Evolutionary conservation across 257 asterid species (phyloP), one percentile per base, ranked within the genome.

Genomic region (Perilla frutescens): DNA sequence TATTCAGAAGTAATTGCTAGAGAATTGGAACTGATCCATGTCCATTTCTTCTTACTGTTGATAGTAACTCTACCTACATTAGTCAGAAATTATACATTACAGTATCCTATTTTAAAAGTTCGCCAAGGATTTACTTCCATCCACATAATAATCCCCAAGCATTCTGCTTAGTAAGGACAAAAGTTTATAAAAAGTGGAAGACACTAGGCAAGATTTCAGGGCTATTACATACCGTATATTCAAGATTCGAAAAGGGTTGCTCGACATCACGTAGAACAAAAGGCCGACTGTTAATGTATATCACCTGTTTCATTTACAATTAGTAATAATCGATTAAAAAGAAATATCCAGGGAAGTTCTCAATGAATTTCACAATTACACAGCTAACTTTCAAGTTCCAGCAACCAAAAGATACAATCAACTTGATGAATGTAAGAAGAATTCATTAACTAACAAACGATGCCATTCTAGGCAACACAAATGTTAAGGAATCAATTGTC

Each of bases 231-330:
- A 93, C 98, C 96, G 98, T 93, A 84, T 93, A 91, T 74, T 93
- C 98, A 54, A 93, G 96, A 88, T 93, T 93, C 9, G 98, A 91
- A 76, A 93, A 93, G 29, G 98, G 98, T 79, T 90, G 92, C 82
- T 89, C 98, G 69, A 93, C 96, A 72, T 93, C 98, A 68, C 98
- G 97, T 83, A 93, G 87, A 61, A 93, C 98, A 86, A 93, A 93
- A 77, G 98, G 98, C 45, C 98, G 97, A 48, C 94, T 85, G 79
- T 93, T 93, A 69, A 93, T 89, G 84, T 93, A 93, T 73, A 93
- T 72, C 78, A 93, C 98, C 97, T 93, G 90, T 73, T 80, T 71
- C 86, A 77, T 40, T 66, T 68, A 66, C 44, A 32, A 73, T 20
- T 29, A 47, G 50, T 45, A 47, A 54, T 10, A 72, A 43, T 71